phyloP scores from a whole-genome alignment of 495 filamentous ascomycete species.

The Apiosordaria backusii region DNA sequence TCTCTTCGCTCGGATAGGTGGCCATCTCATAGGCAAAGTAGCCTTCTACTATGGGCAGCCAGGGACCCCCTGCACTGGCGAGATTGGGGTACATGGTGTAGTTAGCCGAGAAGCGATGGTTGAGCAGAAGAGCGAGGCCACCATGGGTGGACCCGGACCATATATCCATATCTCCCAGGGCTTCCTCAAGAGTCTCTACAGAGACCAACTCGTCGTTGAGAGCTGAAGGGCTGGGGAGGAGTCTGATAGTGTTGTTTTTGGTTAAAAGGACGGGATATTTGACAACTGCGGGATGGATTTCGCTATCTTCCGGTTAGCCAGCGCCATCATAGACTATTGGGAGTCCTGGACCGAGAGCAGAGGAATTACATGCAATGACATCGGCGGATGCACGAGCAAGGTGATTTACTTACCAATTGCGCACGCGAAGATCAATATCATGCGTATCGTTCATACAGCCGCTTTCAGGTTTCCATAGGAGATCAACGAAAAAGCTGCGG shows the following conservation, averaged over 20 bases:
- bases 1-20: not conserved
- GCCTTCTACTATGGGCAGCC: not conserved
- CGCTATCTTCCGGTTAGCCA: not conserved
- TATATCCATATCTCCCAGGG: not conserved
- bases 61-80: not conserved
- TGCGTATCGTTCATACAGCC: not conserved
- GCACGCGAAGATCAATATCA: not conserved
- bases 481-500: not conserved
- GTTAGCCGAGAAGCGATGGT: conserved; percentile 2
- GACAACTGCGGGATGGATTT: not conserved
- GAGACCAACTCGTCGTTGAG: not conserved
- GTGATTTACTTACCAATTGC: not conserved
- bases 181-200: not conserved
- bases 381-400: too few species aligned
- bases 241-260: not conserved
- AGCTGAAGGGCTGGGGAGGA: not conserved
- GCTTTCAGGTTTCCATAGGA: not conserved
- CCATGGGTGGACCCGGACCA: conserved; percentile 1
- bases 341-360: too few species aligned
- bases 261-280: not conserved
- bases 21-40: not conserved
- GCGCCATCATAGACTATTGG: too few species aligned
- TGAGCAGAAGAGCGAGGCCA: conserved; percentile 6
- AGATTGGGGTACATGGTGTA: not conserved
- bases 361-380: too few species aligned